Percentiles rank a stretch among this genome's conserved stretches.
These are phyloP conservation scores for Metarhizium robertsii DNA, from an alignment of 2,329 filamentous ascomycete genomes.

Conservation along the genomic window DNA sequence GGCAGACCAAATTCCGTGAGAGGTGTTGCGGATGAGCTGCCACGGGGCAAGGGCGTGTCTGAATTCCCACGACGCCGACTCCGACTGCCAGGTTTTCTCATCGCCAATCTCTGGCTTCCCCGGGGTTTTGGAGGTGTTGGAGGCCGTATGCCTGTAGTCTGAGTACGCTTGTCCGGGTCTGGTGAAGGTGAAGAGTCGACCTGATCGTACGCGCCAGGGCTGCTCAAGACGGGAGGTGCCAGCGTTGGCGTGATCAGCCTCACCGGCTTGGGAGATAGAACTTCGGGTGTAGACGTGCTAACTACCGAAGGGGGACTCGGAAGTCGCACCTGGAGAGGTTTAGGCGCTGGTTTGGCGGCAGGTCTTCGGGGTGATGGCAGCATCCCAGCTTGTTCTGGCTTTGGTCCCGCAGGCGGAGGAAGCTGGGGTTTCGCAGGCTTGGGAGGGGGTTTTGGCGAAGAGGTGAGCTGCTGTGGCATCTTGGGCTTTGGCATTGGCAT, in stretches of 20 bases:
- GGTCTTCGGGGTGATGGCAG: not conserved
- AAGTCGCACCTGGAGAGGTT: constrained; percentile 10
- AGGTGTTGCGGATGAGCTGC: not conserved
- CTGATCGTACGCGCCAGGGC: constrained; percentile 7
- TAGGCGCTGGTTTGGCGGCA: constrained; percentile 5
- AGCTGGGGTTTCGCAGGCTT: not conserved
- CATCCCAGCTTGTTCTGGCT: not conserved
- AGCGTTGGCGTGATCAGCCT: constrained; percentile 20
- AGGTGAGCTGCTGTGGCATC: constrained; percentile 8
- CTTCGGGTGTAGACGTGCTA: constrained; percentile 14
- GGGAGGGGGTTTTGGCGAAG: not conserved
- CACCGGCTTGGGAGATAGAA: constrained; percentile 24
- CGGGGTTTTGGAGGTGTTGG: constrained; percentile 29
- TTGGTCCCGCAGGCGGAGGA: not conserved
- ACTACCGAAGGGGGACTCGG: constrained; percentile 12
- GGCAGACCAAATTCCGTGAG: constrained; percentile 9
- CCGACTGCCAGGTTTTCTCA: not conserved
- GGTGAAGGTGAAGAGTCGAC: constrained; percentile 15
- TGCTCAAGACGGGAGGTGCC: constrained; percentile 11
- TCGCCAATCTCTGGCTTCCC: constrained; percentile 13
- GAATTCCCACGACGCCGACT: constrained; percentile 9
- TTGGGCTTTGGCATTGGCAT: constrained; percentile 11
- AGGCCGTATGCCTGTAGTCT: constrained; percentile 14
- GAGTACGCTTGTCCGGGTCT: constrained; percentile 19
- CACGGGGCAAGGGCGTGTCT: not conserved